phyloP scores from a whole-genome alignment of 2,329 filamentous ascomycete genomes.

The Atkinsonella texensis region DNA sequence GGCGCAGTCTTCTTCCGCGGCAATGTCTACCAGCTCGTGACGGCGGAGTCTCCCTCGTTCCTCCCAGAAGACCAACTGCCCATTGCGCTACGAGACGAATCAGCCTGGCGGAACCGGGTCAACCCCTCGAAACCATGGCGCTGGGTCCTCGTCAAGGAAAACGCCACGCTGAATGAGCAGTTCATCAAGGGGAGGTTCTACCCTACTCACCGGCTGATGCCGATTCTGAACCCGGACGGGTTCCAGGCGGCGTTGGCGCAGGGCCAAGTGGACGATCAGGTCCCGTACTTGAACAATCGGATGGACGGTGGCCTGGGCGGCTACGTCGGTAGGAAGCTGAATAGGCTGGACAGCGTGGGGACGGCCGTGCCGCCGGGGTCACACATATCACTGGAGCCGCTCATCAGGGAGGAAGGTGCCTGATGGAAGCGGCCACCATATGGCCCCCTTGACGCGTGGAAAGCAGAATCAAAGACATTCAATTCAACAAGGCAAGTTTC shows the following conservation, averaged over 20 bases:
- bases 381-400: constrained; percentile 22
- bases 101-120: constrained; percentile 26
- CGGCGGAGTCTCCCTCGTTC: constrained; percentile 15
- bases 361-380: constrained; percentile 26
- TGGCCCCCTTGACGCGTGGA: too few relatives aligned
- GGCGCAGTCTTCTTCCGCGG: constrained; percentile 28
- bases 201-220: constrained; percentile 39
- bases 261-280: constrained; percentile 30
- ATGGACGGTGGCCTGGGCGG: constrained; percentile 27
- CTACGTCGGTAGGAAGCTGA: constrained; percentile 29
- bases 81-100: constrained; percentile 27
- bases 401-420: constrained; percentile 22
- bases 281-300: constrained; percentile 41
- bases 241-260: constrained; percentile 25
- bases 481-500: too few relatives aligned
- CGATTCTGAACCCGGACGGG: constrained; percentile 30
- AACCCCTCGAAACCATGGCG: constrained; percentile 22
- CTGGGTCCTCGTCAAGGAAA: constrained; percentile 31
- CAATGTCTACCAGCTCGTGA: constrained; percentile 25
- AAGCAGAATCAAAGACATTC: too few relatives aligned
- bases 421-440: constrained; percentile 1
- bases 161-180: constrained; percentile 33
- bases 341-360: constrained; percentile 31
- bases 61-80: constrained; percentile 28
- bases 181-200: constrained; percentile 46